Evolutionary conservation across 192 early-diverging fungal genomes (phyloP), one percentile per base, ranked within the genome.

Genomic region (Phlyctochytrium arcticum): DNA sequence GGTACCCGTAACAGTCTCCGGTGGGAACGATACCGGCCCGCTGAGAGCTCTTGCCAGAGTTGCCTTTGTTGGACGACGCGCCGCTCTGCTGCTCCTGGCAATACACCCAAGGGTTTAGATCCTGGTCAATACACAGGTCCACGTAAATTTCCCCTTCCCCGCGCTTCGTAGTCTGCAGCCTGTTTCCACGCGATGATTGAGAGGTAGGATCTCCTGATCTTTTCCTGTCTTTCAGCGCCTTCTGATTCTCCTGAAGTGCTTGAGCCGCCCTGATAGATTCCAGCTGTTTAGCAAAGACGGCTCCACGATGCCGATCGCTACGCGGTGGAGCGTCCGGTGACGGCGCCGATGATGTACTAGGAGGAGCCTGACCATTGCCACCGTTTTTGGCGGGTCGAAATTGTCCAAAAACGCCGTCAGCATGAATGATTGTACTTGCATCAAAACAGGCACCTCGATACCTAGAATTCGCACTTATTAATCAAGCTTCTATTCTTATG

Each of bases 1-100:
- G 54, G 37, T 34, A 57, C 42, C 64, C 64, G 26, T 57, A 44
- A 33, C 64, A 66, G 54, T 66, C 64, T 46, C n/a, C 12, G 31
- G 64, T 26, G 5, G 64, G 64, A 10, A 48, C 17, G 6, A 23
- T 44, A 2, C 24, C 5, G 15, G 6, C 21, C 6, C 37, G 53
- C 5, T n/a, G 4, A n/a, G n/a, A n/a, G n/a, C n/a, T n/a, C n/a
- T n/a, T n/a, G n/a, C n/a, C n/a, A n/a, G n/a, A n/a, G 17, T 7
- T 26, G 4, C 31, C 49, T 12, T 29, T 9, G n/a, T n/a, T 26
- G 30, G 62, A 33, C 10, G 62, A 36, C 19, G 21, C 30, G n/a
- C n/a, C n/a, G n/a, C n/a, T n/a, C n/a, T n/a, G n/a, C n/a, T n/a
- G n/a, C n/a, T n/a, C n/a, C n/a, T n/a, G n/a, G n/a, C n/a, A n/a